Base-by-base conservation (phyloP, 495 filamentous ascomycete species). In the Parmelia sp. region DNA sequence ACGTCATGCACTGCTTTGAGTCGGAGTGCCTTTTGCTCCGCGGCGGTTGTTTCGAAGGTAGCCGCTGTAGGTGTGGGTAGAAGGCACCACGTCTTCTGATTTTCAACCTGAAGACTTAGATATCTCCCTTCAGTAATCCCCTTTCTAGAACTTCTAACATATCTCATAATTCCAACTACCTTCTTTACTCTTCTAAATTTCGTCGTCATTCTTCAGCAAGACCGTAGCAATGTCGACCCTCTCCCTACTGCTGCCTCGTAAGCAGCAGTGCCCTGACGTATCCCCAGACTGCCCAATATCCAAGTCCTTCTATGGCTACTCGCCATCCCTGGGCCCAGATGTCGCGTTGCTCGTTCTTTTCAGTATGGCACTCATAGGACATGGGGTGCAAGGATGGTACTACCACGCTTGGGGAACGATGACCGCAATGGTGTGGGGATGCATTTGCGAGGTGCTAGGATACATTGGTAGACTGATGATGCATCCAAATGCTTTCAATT, bases 401-500 rank as follows among this genome's bases (percentile, higher is more conserved):
- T 86, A 80, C 69, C 78, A 76, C 69, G 82, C 85, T 42, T 88
- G 82, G 81, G 83, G 79, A 17, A 84, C 85, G 66, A 78, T 79
- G 70, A 70, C 73, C 6, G 84, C 82, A 7, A 71, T 87, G 9
- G 71, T 75, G 0, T 71, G 78, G 1, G 85, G 84, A 23, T 70
- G 76, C 10, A 58, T 76, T 4, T 76, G 78, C 68, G 77, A 81
- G 67, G 71, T 76, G 61, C 70, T 75, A 64, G 85, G 86, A 65
- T 89, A 89, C 72, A 72, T 79, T 17, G 83, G 83, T n/a, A 83
- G 86, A 56, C 71, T 87, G 44, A 71, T 82, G 11, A 81, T 88
- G 70, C 69, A 81, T 70, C 39, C 69, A 44, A 88, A 89, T 72
- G 83, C 85, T 0, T 88, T 82, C 81, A 76, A 81, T 68, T 66